Percentiles rank a stretch among this genome's conserved stretches.
Evolutionary conservation across 352 stramenopile genomes (phyloP).

Genomic region (Globisporangium orthogonon): DNA sequence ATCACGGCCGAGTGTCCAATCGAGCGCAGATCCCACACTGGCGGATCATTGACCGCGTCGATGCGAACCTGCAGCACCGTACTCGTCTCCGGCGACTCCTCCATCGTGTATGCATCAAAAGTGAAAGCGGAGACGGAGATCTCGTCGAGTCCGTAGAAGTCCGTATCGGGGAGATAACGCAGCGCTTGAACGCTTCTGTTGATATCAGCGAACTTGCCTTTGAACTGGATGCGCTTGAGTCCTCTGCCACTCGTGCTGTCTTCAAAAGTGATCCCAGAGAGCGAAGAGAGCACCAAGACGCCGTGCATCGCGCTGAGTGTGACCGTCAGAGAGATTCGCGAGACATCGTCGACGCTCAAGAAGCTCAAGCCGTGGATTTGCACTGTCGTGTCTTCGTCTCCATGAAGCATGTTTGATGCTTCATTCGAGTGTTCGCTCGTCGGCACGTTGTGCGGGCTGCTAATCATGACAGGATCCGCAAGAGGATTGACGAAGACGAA

Average conservation of each 20-base stretch:
- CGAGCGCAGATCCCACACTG: constrained; percentile 37
- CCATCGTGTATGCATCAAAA: constrained; percentile 36
- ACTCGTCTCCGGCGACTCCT: constrained; percentile 22
- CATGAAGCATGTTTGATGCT: constrained; percentile 18
- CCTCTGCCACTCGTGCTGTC: constrained; percentile 10
- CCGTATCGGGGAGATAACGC: constrained; percentile 25
- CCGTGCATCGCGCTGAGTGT: constrained; percentile 7
- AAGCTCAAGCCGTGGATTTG: constrained; percentile 24
- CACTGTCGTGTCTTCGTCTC: constrained; percentile 44
- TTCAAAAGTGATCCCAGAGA: constrained; percentile 20
- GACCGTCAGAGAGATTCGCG: constrained; percentile 19
- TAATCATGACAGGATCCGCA: constrained; percentile 26
- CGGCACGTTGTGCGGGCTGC: constrained; percentile 15
- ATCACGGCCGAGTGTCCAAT: constrained; percentile 8
- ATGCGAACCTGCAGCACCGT: constrained; percentile 27
- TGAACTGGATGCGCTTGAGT: constrained; percentile 12
- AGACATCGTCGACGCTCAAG: constrained; percentile 38
- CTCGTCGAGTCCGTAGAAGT: constrained; percentile 44
- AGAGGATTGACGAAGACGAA: constrained; percentile 27
- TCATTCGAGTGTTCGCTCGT: constrained; percentile 25
- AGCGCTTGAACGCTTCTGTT: constrained; percentile 31
- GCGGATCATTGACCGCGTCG: constrained; percentile 48
- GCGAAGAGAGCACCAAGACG: constrained; percentile 5
- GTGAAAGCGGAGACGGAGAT: constrained; percentile 32
- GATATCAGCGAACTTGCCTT: constrained; percentile 37